Base-by-base conservation (phyloP, 2,329 filamentous ascomycete species). In the Botryotinia convoluta region DNA sequence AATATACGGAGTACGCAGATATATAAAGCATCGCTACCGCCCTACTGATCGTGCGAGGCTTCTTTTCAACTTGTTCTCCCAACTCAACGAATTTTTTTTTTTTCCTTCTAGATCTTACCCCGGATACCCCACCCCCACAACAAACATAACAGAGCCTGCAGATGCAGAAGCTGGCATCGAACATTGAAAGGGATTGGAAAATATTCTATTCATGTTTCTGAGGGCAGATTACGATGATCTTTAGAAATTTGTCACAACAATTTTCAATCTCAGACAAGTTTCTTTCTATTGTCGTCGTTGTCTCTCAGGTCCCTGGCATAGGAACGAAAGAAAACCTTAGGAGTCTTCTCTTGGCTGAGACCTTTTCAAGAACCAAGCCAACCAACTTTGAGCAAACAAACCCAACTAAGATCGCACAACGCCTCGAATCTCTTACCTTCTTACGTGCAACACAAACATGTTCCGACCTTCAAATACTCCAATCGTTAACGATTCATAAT, bases 121-220 rank as follows among this genome's bases (percentile, higher is more conserved):
- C 61, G 39, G 61, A 64, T 29, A 42, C 61, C 61, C 42, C 39
- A 44, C n/a, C 61, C 61, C 61, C 61, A 63, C 61, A 63, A n/a
- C 61, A 37, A 62, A 42, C 2, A 62, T 8, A 42, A 62, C 20
- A 61, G 35, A 61, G 35, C 35, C 35, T 37, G 26, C 22, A 62
- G 6, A 37, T 42, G 60, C 14, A 62, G 22, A 35, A 62, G 35
- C 0, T n/a, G 60, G 35, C 12, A 14, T 42, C 60, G 26, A 42
- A 42, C 22, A 18, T 39, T 16, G 9, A 60, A 6, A 37, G 37
- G n/a, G 7, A n/a, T 39, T 12, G 10, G 8, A 37, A 8, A 60
- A 18, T 18, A 18, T 37, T 37, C 37, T 6, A 42, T 18, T 7
- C 2, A 39, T 12, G 20, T 16, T 18, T 42, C 7, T 1, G 18